Evolutionary conservation across 441 rosid species (phyloP), one percentile per base, ranked within the genome.

Genomic region (Sinapis alba): DNA sequence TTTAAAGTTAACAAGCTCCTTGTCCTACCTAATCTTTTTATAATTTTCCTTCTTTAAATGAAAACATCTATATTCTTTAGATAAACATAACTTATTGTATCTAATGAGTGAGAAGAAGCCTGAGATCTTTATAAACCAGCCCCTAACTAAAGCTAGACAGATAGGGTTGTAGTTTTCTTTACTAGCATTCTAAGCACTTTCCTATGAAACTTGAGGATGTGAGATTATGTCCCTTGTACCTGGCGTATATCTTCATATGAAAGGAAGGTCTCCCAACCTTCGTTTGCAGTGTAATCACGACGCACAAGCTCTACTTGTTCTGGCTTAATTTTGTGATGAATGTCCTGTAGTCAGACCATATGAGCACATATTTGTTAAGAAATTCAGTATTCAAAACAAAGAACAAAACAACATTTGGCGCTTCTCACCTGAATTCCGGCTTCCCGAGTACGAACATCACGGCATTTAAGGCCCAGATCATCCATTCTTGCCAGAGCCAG

Each of bases 361-460:
- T 1, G 59, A 32, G 73, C 28, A 38, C 58, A 50, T 53, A 78
- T 34, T 41, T 26, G 9, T 69, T 62, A 65, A 50, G 34, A 19
- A 20, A 69, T 67, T 70, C 62, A 67, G 68, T 62, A 27, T 45
- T 21, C 13, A 19, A n/a, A 58, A 38, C 65, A 53, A 16, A 3
- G 43, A 54, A 62, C 54, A 20, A 62, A 34, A 61, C 5, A 28
- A 19, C 10, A 36, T 66, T 13, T 57, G 28, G 20, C 32, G n/a
- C n/a, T n/a, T n/a, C n/a, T n/a, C n/a, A 89, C 99, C 97, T 96
- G 99, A 75, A 96, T 96, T 80, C 99, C 99, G 69, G 99, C 99
- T 84, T 96, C 99, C 53, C 97, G 97, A 53, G 98, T 93, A 59
- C 98, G 93, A 62, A 96, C 99, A 86, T 96, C 98, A 61, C 97